Evolutionary conservation across 140 eudicot species (phyloP).

Genomic region (Cichorium intybus): DNA sequence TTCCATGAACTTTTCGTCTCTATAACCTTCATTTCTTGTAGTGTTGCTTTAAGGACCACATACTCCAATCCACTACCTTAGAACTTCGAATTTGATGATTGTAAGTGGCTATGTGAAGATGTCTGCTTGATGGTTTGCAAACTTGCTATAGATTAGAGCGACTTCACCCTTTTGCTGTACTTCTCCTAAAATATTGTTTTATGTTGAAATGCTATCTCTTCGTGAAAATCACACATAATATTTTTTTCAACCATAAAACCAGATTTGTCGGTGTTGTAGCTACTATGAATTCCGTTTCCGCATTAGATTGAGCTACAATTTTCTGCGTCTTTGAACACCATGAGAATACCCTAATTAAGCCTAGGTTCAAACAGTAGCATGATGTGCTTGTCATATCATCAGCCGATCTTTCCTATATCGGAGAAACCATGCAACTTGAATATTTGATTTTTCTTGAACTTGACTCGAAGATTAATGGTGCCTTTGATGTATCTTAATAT

Average conservation of each 20-base stretch:
- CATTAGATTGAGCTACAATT: constrained; percentile 3
- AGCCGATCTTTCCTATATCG: constrained; percentile 3
- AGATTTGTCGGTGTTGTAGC: constrained; percentile 1
- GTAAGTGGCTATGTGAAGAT: neutral
- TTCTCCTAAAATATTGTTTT: neutral
- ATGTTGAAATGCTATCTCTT: no score
- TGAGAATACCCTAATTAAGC: neutral
- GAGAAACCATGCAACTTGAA: constrained; percentile 2
- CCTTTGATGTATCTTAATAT: constrained; percentile 13
- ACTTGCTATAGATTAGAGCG: neutral
- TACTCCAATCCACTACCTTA: no score
- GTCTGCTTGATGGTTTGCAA: neutral
- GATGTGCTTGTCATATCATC: constrained; percentile 14
- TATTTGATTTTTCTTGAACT: neutral
- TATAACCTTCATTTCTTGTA: no score
- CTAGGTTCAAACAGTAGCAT: neutral
- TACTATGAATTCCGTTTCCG: constrained; percentile 2
- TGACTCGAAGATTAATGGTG: neutral
- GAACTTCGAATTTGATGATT: neutral
- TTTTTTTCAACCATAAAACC: constrained; percentile 7
- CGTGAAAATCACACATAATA: neutral
- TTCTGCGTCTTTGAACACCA: constrained; percentile 17
- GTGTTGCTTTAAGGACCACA: no score
- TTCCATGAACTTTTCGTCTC: no score
- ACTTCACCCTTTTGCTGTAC: neutral